Evolutionary conservation across 2,329 filamentous ascomycete genomes (phyloP), one percentile per base, ranked within the genome.

Genomic region (Colletotrichum gloeosporioides): DNA sequence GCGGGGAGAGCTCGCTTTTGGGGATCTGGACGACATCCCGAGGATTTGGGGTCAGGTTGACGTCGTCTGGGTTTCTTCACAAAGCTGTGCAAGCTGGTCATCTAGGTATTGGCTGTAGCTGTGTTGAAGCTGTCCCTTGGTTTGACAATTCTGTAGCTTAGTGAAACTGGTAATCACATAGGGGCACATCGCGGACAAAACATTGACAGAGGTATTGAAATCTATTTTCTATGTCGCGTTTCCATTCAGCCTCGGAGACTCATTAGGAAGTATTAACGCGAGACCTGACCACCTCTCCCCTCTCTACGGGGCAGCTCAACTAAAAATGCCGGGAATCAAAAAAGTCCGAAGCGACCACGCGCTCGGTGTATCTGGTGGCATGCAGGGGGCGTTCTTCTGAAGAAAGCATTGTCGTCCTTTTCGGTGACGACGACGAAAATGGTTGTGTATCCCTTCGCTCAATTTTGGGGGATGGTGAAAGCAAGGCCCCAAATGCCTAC

Each of bases 191-290:
- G 29, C 22, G 57, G 36, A 44, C 25, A 15, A 16, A 18, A 27
- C 8, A 15, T 57, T 36, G 13, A 16, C 61, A 65, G 62, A 76
- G 69, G 73, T 65, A 76, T 69, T 59, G 34, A 73, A 68, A 64
- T 76, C 44, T 76, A 76, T 76, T 68, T 65, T 71, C 71, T 39
- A 57, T 68, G 25, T 76, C 57, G 70, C 73, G 59, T 72, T 73
- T 69, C 70, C 70, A 69, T 69, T 32, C n/a, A 69, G 71, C 62
- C 62, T 75, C 55, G 55, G 59, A 64, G 59, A 68, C 70, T 69
- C 63, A 49, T 61, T 18, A 68, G 63, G 63, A 73, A 73, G 25
- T 69, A 73, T 73, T 68, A 73, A 66, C 53, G 70, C 70, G 36
- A 49, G 34, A 69, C 69, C 34, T 71, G 62, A 44, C 18, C 67